These are phyloP conservation scores for Brettanomyces anomalus DNA, from an alignment of 805 yeast species.

Conservation along the genomic window DNA sequence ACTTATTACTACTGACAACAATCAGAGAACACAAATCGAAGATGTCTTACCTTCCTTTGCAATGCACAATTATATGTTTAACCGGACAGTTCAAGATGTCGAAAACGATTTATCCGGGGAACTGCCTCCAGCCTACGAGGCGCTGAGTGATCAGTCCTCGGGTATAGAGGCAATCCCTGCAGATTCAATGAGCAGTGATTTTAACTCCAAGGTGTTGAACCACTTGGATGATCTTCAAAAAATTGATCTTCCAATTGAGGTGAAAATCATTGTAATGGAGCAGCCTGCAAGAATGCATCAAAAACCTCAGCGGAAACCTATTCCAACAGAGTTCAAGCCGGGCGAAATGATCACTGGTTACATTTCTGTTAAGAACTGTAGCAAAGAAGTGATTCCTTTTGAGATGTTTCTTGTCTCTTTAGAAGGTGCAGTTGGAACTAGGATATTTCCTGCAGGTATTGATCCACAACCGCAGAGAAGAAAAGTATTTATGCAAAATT, in stretches of 20 bases:
- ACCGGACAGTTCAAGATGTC: slow-evolving; percentile 14
- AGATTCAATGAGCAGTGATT: slow-evolving; percentile 6
- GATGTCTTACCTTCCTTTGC: slow-evolving; percentile 66
- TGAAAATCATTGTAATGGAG: slow-evolving; percentile 30
- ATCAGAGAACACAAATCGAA: slow-evolving; percentile 5
- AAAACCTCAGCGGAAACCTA: slow-evolving; percentile 20
- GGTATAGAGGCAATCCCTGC: no score
- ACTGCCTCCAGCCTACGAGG: slow-evolving; percentile 16
- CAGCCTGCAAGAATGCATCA: slow-evolving; percentile 25
- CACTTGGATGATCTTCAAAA: slow-evolving; percentile 18
- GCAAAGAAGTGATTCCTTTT: slow-evolving; percentile 37
- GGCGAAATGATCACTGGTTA: slow-evolving; percentile 64
- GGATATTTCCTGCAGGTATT: slow-evolving; percentile 3
- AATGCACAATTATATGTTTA: slow-evolving; percentile 42
- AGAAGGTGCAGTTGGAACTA: slow-evolving; percentile 36
- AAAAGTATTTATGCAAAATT: slow-evolving; percentile 35
- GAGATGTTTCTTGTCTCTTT: slow-evolving; percentile 54
- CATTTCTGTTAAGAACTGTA: slow-evolving; percentile 32
- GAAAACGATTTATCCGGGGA: slow-evolving; percentile 4
- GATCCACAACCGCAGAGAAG: slow-evolving; percentile 8
- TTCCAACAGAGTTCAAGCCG: slow-evolving; percentile 47
- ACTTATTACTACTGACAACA: no score
- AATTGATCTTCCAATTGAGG: slow-evolving; percentile 17
- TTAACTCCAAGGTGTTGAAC: slow-evolving; percentile 19
- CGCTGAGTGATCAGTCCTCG: not conserved